A percentile compares a stretch with the other conserved stretches of the same genome.
These are phyloP conservation scores for Xylariaceae sp. DNA, from an alignment of 2,329 filamentous ascomycete genomes.

Conservation along the genomic window DNA sequence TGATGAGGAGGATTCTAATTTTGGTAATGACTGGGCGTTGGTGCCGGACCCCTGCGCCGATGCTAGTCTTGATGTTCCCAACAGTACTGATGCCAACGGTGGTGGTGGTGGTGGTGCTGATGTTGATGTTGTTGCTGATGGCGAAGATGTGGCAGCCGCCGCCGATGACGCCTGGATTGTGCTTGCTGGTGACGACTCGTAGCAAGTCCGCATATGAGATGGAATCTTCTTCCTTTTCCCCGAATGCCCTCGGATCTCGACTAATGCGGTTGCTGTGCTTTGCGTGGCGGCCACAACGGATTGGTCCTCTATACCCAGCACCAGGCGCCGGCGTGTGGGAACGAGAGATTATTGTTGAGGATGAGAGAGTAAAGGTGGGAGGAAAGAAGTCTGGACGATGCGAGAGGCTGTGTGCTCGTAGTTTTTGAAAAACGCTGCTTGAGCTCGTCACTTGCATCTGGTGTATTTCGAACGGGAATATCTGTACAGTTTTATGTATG, in stretches of 20 bases:
- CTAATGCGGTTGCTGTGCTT: conserved; percentile 12
- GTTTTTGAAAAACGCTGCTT: conserved; percentile 15
- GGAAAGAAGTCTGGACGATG: not conserved
- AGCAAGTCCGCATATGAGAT: conserved; percentile 36
- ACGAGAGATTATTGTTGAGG: not conserved
- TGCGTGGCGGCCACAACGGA: conserved; percentile 24
- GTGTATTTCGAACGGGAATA: conserved; percentile 2
- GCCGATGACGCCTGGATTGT: conserved; percentile 34
- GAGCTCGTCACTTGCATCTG: conserved; percentile 30
- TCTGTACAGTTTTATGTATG: not conserved
- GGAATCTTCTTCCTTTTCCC: conserved; percentile 18
- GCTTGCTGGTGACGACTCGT: conserved; percentile 39
- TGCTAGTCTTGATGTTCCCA: not conserved
- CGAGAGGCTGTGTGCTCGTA: conserved; percentile 31
- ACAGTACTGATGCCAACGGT: too few species aligned
- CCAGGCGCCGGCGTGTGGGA: conserved; percentile 25
- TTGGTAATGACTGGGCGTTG: conserved; percentile 29
- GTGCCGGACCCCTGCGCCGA: conserved; percentile 14
- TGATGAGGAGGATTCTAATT: conserved; percentile 10
- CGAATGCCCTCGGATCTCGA: conserved; percentile 34
- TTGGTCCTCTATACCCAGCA: conserved; percentile 34
- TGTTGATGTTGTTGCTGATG: conserved; percentile 13
- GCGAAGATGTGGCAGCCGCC: conserved; percentile 10
- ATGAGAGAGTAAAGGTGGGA: not conserved
- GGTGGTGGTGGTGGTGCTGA: not conserved